These are phyloP conservation scores for Anthoceros angustus DNA, from an alignment of 225 moss, liverwort and hornwort species.

Conservation along the genomic window DNA sequence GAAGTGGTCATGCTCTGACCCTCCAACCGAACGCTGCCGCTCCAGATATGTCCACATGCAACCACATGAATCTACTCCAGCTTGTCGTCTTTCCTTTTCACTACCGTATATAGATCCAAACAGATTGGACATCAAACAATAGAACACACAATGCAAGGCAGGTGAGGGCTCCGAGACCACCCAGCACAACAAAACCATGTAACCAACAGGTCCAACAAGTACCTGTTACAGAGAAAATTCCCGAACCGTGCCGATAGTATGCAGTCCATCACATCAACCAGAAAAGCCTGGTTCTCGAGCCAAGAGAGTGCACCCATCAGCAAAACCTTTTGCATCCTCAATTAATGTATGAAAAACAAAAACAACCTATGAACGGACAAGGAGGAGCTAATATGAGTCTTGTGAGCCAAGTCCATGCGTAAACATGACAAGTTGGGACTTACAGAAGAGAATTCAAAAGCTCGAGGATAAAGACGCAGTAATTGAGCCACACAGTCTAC, in stretches of 20 bases:
- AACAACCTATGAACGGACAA: not conserved
- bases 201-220: constrained; percentile 2
- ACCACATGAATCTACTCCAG: constrained; percentile 40
- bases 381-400: not conserved
- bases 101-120: constrained; percentile 13
- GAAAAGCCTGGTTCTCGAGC: constrained; percentile 33
- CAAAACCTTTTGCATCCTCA: too few species aligned
- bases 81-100: constrained; percentile 77
- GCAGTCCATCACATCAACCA: constrained; percentile 82
- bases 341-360: too few species aligned
- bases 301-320: not conserved
- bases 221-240: constrained; percentile 95
- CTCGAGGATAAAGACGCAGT: constrained; percentile 73
- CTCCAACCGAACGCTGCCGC: constrained; percentile 39
- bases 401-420: too few species aligned
- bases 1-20: constrained; percentile 66
- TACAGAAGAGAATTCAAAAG: constrained; percentile 87
- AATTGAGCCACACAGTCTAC: constrained; percentile 84
- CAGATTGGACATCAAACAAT: not conserved
- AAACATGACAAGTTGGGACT: not conserved
- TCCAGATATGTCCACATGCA: constrained; percentile 73
- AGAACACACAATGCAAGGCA: too few species aligned
- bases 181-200: too few species aligned
- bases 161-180: too few species aligned
- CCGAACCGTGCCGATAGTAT: constrained; percentile 87